Conservation (phyloP, 2,329 filamentous ascomycete genomes). For the Colletotrichum trifolii region DNA sequence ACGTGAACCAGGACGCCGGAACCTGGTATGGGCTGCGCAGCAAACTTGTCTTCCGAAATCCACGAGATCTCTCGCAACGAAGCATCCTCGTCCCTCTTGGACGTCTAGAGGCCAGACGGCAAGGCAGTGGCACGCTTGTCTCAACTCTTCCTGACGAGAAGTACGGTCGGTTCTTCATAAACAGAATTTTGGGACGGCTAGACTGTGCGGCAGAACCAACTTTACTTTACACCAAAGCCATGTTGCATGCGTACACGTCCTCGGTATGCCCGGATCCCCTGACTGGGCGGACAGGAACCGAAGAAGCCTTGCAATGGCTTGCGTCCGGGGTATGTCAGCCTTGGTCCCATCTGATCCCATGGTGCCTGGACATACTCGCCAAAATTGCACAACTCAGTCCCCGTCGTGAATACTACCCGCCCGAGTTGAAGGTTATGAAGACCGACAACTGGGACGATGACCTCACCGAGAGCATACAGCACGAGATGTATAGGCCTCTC, state of each 20-base stretch:
- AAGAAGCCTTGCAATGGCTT: slow-evolving; percentile 66
- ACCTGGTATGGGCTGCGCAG: slow-evolving; percentile 69
- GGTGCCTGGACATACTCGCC: neutral
- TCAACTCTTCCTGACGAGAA: slow-evolving; percentile 47
- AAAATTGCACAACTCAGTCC: slow-evolving; percentile 45
- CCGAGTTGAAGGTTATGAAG: slow-evolving; percentile 46
- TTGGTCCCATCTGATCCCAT: slow-evolving; percentile 50
- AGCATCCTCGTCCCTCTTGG: slow-evolving; percentile 68
- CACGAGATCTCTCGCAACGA: slow-evolving; percentile 50
- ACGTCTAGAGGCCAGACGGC: neutral
- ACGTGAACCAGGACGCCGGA: slow-evolving; percentile 67
- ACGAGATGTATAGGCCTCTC: slow-evolving; percentile 48
- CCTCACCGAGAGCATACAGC: slow-evolving; percentile 50
- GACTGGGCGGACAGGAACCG: slow-evolving; percentile 68
- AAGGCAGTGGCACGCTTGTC: slow-evolving; percentile 33
- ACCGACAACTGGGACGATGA: slow-evolving; percentile 46
- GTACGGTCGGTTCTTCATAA: slow-evolving; percentile 64
- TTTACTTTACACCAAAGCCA: slow-evolving; percentile 66
- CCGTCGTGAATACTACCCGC: slow-evolving; percentile 51
- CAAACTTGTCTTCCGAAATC: slow-evolving; percentile 67
- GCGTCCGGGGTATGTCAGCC: slow-evolving; percentile 61
- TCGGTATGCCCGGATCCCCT: slow-evolving; percentile 67
- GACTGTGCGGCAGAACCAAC: slow-evolving; percentile 67
- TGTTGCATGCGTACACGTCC: slow-evolving; percentile 71
- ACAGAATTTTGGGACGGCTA: slow-evolving; percentile 65